Evolutionary conservation across 495 filamentous ascomycete genomes (phyloP), one percentile per base, ranked within the genome.

Genomic region (Talaromyces proteolyticus): DNA sequence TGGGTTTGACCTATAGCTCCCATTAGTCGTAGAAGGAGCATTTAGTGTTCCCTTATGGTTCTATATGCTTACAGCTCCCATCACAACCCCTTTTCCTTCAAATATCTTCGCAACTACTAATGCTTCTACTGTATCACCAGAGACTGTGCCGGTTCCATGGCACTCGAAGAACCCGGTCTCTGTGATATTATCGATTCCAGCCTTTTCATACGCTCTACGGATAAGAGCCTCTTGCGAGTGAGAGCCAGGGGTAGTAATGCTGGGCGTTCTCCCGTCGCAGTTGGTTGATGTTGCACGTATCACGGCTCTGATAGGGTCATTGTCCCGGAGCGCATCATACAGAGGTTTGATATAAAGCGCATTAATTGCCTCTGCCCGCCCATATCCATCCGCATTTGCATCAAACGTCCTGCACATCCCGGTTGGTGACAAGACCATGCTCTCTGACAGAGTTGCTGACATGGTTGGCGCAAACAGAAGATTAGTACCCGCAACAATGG

Each of bases 381-480:
- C 81, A 55, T 83, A 89, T 0, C 86, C 87, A 51, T 83, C 74
- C 0, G 82, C 86, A 3, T 63, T 50, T 1, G 68, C 66, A 56
- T 85, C 81, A 51, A 86, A 91, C 0, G 78, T 77, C 51, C 78
- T 71, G 39, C 78, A 87, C 6, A 51, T 20, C 6, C 49, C 49
- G 17, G 25, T 40, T 22, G 56, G 47, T 3, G 56, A 66, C 6
- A 74, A 14, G 1, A 69, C 61, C 5, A 44, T 43, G 14, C 59
- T 54, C 10, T 69, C 59, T 0, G 57, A 53, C 49, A 71, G 59
- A 10, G 54, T 49, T 0, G 57, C 49, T 0, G 57, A 61, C 53
- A 63, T 60, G 0, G 47, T 51, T 1, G 69, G 72, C 4, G 61
- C 50, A 11, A 70, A 37, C n/a, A 79, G 68, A 0, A 77, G 43